Evolutionary conservation across 306 rosid genomes (phyloP).

Genomic region (Cicer arietinum): DNA sequence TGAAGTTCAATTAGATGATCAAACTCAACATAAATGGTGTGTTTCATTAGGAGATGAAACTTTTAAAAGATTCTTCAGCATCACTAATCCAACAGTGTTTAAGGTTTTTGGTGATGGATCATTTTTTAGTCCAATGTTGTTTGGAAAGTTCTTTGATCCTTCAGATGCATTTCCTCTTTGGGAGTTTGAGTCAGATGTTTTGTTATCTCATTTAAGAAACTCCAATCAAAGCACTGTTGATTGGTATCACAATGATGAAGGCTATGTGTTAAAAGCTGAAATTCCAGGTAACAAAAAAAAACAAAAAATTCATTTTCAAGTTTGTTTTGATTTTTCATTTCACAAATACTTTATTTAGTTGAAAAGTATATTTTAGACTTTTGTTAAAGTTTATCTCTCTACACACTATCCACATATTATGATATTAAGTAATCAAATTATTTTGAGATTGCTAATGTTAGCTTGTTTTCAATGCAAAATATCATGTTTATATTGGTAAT

Average conservation of each 20-base stretch:
- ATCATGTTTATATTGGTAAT: too few species aligned
- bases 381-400: too few species aligned
- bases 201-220: slow-evolving; percentile 68
- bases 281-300: slow-evolving; percentile 61
- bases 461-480: too few species aligned
- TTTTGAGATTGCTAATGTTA: too few species aligned
- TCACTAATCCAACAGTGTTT: slow-evolving; percentile 56
- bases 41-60: slow-evolving; percentile 76
- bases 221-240: slow-evolving; percentile 65
- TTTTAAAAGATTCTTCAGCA: slow-evolving; percentile 67
- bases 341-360: not conserved
- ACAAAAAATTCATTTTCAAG: not conserved
- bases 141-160: slow-evolving; percentile 94
- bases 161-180: slow-evolving; percentile 96
- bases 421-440: too few species aligned
- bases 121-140: slow-evolving; percentile 88
- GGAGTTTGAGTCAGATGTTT: slow-evolving; percentile 85
- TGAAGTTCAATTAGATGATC: slow-evolving; percentile 73
- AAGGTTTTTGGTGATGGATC: slow-evolving; percentile 85
- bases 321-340: not conserved
- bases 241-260: slow-evolving; percentile 76
- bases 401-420: too few species aligned
- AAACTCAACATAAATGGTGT: slow-evolving; percentile 78
- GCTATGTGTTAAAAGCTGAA: slow-evolving; percentile 77
- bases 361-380: too few species aligned